Base-by-base conservation (phyloP, 2,329 filamentous ascomycete species). In the Fusarium concolor region DNA sequence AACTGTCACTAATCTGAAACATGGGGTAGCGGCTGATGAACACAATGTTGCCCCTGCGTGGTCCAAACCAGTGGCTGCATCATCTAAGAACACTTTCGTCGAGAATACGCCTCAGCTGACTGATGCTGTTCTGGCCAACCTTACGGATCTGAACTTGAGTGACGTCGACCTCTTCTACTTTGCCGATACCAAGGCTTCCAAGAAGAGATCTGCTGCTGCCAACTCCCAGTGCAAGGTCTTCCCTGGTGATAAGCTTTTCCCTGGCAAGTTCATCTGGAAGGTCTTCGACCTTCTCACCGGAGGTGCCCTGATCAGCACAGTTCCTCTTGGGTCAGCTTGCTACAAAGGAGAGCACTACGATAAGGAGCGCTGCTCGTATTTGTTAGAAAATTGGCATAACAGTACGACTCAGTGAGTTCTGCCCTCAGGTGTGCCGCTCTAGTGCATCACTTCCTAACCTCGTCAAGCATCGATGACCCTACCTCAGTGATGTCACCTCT, bases 401-500 rank as follows among this genome's bases (percentile, higher is more conserved):
- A 44, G 38, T 1, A 66, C 65, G 0, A 67, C 31, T 3, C 63
- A 71, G 74, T 66, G n/a, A 58, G 66, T 52, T 29, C 11, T 10
- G 38, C 6, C 7, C 5, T 6, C 8, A 9, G 1, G 2, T 12
- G 4, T 10, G 4, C 26, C 7, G 7, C 11, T 12, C 10, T 17
- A 14, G 5, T 37, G 22, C n/a, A 26, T 38, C 18, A 15, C 5
- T 15, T 15, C 6, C 44, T 60, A 35, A 58, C 53, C 4, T 72
- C 37, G 20, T 64, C 3, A 75, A 67, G 65, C 44, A 68, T 68
- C 31, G 47, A 56, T 62, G 65, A 82, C 56, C 80, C 81, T 1
- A 78, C 79, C 8, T 82, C 79, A 2, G 68, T 79, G 53, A 81
- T 80, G 77, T 80, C 76, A 37, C 78, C 80, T 10, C 73, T 82